phyloP scores from a whole-genome alignment of 345 rosid species.

The Boechera stricta region DNA sequence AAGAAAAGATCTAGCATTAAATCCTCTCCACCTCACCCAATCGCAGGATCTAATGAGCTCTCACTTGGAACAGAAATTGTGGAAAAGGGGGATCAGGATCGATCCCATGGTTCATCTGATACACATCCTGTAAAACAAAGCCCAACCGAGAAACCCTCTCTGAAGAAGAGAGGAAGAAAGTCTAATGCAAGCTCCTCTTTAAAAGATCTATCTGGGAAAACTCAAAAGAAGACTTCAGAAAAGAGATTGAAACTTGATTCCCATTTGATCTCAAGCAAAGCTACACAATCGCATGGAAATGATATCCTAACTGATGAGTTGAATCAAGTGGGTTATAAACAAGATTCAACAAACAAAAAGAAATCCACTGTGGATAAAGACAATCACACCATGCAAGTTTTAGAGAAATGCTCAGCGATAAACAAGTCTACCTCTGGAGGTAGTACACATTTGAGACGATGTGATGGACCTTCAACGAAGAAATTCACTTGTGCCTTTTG shows the following conservation, averaged over 20 bases:
- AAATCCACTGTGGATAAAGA: constrained; percentile 25
- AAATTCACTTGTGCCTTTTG: constrained; percentile 75
- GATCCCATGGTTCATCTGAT: constrained; percentile 6
- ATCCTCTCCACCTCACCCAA: constrained; percentile 11
- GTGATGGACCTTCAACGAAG: constrained; percentile 41
- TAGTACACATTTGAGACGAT: constrained; percentile 45
- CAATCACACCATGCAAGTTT: constrained; percentile 25
- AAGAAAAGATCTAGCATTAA: constrained; percentile 37
- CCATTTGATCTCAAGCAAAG: constrained; percentile 31
- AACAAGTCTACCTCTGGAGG: constrained; percentile 40
- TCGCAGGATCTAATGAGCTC: constrained; percentile 18
- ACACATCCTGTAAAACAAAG: constrained; percentile 23
- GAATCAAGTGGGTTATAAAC: constrained; percentile 35
- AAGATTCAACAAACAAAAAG: constrained; percentile 32
- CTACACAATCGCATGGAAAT: constrained; percentile 24
- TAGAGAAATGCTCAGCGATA: constrained; percentile 34
- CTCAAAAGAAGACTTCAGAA: constrained; percentile 40
- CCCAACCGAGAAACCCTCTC: constrained; percentile 2
- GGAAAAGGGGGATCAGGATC: constrained; percentile 28
- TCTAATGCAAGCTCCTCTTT: constrained; percentile 25
- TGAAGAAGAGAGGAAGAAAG: constrained; percentile 34
- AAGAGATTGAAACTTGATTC: constrained; percentile 38
- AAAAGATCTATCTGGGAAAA: constrained; percentile 22
- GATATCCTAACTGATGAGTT: constrained; percentile 41
- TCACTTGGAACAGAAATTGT: constrained; percentile 29